Evolutionary conservation across 345 rosid species (phyloP).

Genomic region (Melaleuca alternifolia): DNA sequence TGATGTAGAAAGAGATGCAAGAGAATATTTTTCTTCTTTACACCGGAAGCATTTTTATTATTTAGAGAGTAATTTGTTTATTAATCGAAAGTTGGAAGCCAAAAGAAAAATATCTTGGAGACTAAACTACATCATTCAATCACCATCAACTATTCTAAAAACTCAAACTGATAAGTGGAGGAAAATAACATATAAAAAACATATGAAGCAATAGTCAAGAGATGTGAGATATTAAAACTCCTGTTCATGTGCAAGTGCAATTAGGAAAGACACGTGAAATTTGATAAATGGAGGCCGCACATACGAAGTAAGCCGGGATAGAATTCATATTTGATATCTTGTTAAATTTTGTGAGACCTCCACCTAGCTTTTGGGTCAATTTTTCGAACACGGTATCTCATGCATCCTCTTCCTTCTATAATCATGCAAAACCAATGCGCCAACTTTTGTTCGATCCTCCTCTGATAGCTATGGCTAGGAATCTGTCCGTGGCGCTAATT

Average conservation of each 20-base stretch:
- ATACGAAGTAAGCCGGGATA: rapidly evolving
- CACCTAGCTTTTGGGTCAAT: rapidly evolving
- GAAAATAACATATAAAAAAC: rapidly evolving
- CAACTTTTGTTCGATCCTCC: background rate
- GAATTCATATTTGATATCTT: rapidly evolving
- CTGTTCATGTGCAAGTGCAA: rapidly evolving
- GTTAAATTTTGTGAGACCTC: background rate
- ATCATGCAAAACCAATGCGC: background rate
- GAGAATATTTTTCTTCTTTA: background rate
- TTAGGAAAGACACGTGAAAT: background rate
- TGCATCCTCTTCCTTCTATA: too few species aligned
- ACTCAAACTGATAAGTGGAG: background rate
- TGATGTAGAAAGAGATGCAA: background rate
- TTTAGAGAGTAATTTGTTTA: background rate
- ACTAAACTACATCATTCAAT: background rate
- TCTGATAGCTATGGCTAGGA: background rate
- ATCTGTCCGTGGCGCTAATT: background rate
- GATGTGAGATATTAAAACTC: background rate
- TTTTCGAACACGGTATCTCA: background rate
- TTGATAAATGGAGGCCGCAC: rapidly evolving
- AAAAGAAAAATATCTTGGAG: rapidly evolving
- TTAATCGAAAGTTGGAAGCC: background rate
- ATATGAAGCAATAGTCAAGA: background rate
- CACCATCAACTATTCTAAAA: rapidly evolving
- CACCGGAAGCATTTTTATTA: background rate